A percentile compares a stretch with the other conserved stretches of the same genome.
These are phyloP conservation scores for Euphorbia peplus DNA, from an alignment of 345 rosid species.

Conservation along the genomic window DNA sequence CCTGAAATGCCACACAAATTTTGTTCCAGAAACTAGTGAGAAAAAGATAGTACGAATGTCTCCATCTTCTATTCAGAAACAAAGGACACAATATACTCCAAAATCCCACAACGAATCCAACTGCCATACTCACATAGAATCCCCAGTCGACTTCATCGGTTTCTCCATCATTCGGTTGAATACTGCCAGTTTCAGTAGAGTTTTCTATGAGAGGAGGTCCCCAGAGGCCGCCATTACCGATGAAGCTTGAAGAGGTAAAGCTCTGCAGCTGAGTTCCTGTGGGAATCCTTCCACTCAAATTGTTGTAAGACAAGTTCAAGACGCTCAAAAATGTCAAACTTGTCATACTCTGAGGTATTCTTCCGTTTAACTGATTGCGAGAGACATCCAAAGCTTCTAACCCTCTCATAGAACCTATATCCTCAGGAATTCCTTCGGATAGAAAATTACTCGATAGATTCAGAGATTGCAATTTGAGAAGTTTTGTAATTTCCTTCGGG, in stretches of 20 bases:
- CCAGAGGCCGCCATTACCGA: neutral
- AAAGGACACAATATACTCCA: neutral
- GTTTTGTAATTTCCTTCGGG: neutral
- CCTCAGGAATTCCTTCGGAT: neutral
- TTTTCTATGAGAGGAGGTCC: neutral
- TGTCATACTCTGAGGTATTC: neutral
- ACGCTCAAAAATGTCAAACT: neutral
- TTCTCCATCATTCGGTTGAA: neutral
- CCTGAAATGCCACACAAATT: neutral
- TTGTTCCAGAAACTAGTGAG: neutral
- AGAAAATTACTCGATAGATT: neutral
- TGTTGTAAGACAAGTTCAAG: neutral
- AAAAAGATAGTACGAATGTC: neutral
- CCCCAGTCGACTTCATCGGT: neutral
- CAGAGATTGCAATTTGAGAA: neutral
- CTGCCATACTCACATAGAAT: neutral
- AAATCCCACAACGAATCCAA: neutral
- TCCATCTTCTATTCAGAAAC: neutral
- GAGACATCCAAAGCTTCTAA: neutral
- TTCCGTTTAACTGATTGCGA: neutral
- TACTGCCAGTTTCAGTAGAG: neutral
- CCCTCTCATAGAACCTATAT: neutral
- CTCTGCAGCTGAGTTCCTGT: neutral
- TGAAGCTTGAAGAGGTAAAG: neutral
- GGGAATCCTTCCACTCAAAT: neutral